Base-by-base conservation (phyloP, 1,284 basidiomycete genomes). In the Cutaneotrichosporon cavernicola region DNA sequence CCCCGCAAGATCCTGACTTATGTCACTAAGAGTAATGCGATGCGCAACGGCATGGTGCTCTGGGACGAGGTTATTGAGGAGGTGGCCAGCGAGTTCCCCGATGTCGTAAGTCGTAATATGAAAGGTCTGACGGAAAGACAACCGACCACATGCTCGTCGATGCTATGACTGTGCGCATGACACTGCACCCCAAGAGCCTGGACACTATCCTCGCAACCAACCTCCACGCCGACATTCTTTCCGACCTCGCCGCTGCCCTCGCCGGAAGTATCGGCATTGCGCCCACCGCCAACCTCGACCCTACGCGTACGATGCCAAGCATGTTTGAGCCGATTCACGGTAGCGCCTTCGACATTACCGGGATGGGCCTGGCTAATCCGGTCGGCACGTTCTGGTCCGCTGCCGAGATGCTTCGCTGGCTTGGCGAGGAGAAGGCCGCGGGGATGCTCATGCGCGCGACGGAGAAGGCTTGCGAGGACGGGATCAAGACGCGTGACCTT, bases 211-310 rank as follows among this genome's bases (percentile, higher is more conserved):
- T 95, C 53, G 92, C 91, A 30, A 97, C 96, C 31, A 99, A 99
- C 81, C 87, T 99, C 32, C 99, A 99, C 79, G 96, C 97, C 22
- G 96, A 99, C 82, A 99, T 99, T 76, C 85, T 99, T 69, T 97
- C 93, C 90, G 95, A 86, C 68, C 80, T 86, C 26, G 85, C 83
- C 2, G 83, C 85, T 4, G 85, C 85, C 1, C 82, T 84, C 50
- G 84, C 85, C 1, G 85, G 86, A 9, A 84, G 85, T 7, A 86
- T 87, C 67, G 85, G 85, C 8, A 85, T 86, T 49, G 86, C 85
- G 7, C 85, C 85, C 5, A 84, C 83, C 5, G 83, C 82, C 22
- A 86, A 86, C 69, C 76, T 86, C 56, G 85, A 87, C 66, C 86
- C 86, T 0, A 79, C 82, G 4, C 63, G 75, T 32, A 72, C 71